Percentiles rank a stretch among this genome's conserved stretches.
These are phyloP conservation scores for Phytopythium mirpurense DNA, from an alignment of 352 stramenopile genomes.

Conservation along the genomic window DNA sequence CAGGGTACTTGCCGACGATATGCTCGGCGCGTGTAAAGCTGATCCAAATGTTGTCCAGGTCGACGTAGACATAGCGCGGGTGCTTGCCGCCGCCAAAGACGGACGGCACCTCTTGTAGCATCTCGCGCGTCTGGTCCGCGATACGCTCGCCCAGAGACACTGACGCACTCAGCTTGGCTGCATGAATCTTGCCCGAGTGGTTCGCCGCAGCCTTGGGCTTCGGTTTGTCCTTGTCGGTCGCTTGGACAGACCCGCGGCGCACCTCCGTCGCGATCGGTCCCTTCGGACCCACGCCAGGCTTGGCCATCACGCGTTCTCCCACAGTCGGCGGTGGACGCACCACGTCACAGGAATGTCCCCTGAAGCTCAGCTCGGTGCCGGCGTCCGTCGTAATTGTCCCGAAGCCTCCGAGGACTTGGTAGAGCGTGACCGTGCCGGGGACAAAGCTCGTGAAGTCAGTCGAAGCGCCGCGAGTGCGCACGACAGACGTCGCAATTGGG, in stretches of 20 bases:
- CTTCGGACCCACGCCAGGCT: background rate
- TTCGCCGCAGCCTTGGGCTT: background rate
- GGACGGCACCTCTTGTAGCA: background rate
- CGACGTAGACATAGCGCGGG: background rate
- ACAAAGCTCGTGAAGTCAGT: background rate
- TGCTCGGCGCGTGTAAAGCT: background rate
- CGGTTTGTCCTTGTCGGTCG: background rate
- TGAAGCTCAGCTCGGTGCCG: background rate
- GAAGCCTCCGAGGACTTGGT: background rate
- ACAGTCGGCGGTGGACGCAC: background rate
- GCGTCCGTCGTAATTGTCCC: background rate
- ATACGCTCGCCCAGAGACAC: background rate
- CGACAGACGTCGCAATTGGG: background rate
- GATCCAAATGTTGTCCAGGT: conserved; percentile 6
- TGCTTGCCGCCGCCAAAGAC: background rate
- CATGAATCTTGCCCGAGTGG: background rate
- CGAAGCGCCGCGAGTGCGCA: background rate
- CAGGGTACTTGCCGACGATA: background rate
- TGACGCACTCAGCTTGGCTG: background rate
- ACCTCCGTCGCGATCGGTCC: background rate
- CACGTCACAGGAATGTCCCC: background rate
- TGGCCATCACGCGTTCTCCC: background rate
- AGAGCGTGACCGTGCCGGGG: background rate
- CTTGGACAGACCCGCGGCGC: background rate
- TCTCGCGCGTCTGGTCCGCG: background rate